Evolutionary conservation across 176 grass and related monocot genomes (phyloP).

Genomic region (Triticum monococcum): DNA sequence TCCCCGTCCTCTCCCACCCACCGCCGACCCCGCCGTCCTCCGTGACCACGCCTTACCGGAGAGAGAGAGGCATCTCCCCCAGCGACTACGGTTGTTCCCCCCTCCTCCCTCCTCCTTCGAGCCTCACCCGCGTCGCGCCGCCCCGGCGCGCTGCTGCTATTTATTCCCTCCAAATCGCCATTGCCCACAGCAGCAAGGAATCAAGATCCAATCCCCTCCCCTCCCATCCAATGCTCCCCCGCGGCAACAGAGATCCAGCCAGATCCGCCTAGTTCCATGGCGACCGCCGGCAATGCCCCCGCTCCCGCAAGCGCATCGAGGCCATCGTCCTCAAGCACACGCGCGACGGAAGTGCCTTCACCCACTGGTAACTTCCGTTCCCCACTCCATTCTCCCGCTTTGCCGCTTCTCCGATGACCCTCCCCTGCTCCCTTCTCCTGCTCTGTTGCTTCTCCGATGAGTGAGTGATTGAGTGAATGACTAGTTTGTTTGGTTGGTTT

Average conservation of each 20-base stretch:
- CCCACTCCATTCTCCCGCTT: no score
- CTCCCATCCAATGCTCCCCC: not conserved
- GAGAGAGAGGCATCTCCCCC: no score
- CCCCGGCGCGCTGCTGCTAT: not conserved
- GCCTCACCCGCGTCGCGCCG: not conserved
- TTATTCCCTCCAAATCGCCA: conserved; percentile 10
- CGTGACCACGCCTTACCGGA: no score
- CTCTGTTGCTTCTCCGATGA: no score
- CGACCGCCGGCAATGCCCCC: conserved; percentile 39
- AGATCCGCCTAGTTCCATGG: conserved; percentile 39
- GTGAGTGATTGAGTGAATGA: not conserved
- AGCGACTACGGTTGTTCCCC: no score
- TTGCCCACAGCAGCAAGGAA: not conserved
- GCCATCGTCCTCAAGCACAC: conserved; percentile 67
- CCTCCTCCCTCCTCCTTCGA: not conserved
- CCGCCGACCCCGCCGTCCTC: no score
- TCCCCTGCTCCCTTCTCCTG: no score
- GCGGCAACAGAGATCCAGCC: not conserved
- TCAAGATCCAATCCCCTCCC: not conserved
- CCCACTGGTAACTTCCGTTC: conserved; percentile 42
- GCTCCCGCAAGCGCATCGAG: conserved; percentile 70
- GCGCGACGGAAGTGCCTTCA: conserved; percentile 87
- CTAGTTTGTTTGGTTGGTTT: not conserved
- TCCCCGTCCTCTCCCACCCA: no score
- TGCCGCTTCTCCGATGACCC: not conserved